Conservation (phyloP, 257 asterid species). For the Solanum appendiculatum region DNA sequence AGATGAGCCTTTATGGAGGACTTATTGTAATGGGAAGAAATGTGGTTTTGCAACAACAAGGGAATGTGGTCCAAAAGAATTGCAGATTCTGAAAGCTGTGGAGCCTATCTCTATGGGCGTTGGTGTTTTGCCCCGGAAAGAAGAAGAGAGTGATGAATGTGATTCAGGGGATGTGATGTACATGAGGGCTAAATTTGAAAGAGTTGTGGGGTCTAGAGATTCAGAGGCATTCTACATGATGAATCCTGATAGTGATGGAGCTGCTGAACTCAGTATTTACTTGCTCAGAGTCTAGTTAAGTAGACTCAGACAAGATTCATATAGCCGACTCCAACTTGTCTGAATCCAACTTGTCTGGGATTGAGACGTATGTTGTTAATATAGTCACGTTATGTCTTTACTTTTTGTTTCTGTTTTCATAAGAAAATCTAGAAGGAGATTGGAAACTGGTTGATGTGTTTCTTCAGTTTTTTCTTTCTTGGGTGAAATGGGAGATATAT, state of each 20-base stretch:
- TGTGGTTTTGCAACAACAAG: slow-evolving; percentile 31
- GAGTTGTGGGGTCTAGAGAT: slow-evolving; percentile 56
- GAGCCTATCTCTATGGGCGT: slow-evolving; percentile 54
- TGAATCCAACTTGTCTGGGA: background rate
- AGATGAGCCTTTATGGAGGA: slow-evolving; percentile 43
- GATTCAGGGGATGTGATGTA: slow-evolving; percentile 27
- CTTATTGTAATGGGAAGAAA: slow-evolving; percentile 38
- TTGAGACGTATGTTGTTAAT: background rate
- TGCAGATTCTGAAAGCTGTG: slow-evolving; percentile 33
- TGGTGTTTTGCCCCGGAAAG: slow-evolving; percentile 26
- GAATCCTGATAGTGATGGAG: slow-evolving; percentile 47
- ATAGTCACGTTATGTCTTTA: background rate
- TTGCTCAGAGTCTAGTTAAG: slow-evolving; percentile 29
- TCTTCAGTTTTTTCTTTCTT: background rate
- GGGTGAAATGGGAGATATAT: background rate
- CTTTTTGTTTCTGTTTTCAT: background rate
- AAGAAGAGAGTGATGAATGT: slow-evolving; percentile 2
- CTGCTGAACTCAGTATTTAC: slow-evolving; percentile 53
- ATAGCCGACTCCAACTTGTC: background rate
- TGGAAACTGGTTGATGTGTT: background rate
- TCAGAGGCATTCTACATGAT: slow-evolving; percentile 60
- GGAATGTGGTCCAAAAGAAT: slow-evolving; percentile 32
- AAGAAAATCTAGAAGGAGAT: background rate
- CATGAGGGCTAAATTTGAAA: slow-evolving; percentile 56
- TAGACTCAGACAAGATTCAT: background rate